Conservation (phyloP, 225 moss, liverwort and hornwort species). For the Polytrichum commune region DNA sequence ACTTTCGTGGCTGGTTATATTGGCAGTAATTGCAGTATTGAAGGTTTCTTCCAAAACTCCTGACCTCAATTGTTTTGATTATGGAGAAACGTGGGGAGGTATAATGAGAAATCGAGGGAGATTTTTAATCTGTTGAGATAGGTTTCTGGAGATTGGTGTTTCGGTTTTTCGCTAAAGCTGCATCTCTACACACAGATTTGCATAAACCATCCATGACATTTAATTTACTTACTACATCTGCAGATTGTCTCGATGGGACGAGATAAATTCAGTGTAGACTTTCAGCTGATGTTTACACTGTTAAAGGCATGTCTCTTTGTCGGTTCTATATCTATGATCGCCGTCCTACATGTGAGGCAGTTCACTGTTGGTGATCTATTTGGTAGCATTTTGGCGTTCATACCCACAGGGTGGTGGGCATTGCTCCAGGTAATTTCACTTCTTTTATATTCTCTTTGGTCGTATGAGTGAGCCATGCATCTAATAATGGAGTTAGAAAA, state of each 20-base stretch:
- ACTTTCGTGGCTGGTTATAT: conserved; percentile 87
- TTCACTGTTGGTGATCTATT: conserved; percentile 81
- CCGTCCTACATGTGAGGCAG: conserved; percentile 60
- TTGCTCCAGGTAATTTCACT: conserved; percentile 66
- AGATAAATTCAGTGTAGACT: conserved; percentile 87
- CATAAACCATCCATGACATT: too few species aligned
- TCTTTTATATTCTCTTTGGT: neutral
- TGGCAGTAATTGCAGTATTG: conserved; percentile 74
- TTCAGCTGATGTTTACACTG: conserved; percentile 86
- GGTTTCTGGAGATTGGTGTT: too few species aligned
- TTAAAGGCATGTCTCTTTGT: conserved; percentile 72
- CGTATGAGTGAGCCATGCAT: neutral
- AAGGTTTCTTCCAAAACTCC: conserved; percentile 44
- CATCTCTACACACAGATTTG: too few species aligned
- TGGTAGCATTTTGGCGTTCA: conserved; percentile 76
- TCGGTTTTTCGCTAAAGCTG: too few species aligned
- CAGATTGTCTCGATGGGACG: conserved; percentile 95
- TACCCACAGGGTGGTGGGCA: conserved; percentile 97
- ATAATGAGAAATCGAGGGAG: too few species aligned
- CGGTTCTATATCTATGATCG: conserved; percentile 67
- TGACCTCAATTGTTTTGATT: neutral
- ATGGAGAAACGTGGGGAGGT: too few species aligned
- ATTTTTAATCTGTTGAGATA: too few species aligned
- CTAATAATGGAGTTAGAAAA: too few species aligned
- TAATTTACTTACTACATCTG: neutral